Percentiles rank a stretch among this genome's conserved stretches.
phyloP scores from a whole-genome alignment of 257 asterid genomes.

The Solanum sejunctum region DNA sequence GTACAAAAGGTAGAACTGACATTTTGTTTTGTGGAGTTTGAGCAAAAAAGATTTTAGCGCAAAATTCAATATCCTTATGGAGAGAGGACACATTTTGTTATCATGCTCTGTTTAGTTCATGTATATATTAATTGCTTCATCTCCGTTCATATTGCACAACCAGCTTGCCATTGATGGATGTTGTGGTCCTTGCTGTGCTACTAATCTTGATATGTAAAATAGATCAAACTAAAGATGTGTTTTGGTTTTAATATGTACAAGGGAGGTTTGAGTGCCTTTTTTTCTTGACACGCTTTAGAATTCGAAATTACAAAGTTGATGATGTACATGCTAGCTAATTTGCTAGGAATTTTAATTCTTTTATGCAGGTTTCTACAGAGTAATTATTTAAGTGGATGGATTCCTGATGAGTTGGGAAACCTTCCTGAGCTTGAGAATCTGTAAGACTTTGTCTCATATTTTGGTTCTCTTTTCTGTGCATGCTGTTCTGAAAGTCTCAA shows the following conservation, averaged over 20 bases:
- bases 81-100: not conserved
- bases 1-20: not conserved
- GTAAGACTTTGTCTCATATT: slow-evolving; percentile 32
- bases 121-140: not conserved
- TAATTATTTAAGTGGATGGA: slow-evolving; percentile 72
- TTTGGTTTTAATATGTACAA: not conserved
- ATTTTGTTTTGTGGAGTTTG: not conserved
- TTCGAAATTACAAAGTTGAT: not conserved
- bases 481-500: not conserved
- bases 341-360: slow-evolving; percentile 1
- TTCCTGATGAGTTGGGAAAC: slow-evolving; percentile 81
- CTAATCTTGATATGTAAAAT: not conserved
- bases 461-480: not conserved
- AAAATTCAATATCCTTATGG: not conserved
- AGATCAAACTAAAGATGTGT: not conserved
- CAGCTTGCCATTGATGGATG: not conserved
- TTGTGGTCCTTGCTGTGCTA: not conserved
- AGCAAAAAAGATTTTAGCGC: not conserved
- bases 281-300: not conserved
- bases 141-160: not conserved
- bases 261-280: not conserved
- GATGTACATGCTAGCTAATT: not conserved
- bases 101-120: not conserved
- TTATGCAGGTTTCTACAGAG: slow-evolving; percentile 83
- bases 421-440: slow-evolving; percentile 60